Evolutionary conservation across 176 grass and related monocot species (phyloP).

Genomic region (Cocos nucifera): DNA sequence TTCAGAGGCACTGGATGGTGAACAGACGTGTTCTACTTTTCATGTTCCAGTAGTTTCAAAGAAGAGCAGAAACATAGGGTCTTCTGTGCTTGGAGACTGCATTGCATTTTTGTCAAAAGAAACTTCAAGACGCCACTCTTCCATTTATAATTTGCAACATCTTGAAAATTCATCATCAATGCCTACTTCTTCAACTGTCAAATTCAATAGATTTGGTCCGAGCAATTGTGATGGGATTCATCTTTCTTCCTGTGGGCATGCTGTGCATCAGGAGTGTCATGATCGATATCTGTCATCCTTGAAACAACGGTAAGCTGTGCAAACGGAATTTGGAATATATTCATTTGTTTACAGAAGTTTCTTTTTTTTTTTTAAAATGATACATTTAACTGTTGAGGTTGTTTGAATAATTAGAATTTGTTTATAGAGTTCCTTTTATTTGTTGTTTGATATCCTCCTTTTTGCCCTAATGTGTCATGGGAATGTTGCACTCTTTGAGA

Average conservation of each 20-base stretch:
- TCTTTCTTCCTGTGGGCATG: conserved; percentile 94
- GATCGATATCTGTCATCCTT: conserved; percentile 90
- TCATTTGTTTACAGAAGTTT: too few relatives aligned
- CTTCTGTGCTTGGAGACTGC: conserved; percentile 71
- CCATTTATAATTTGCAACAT: conserved; percentile 12
- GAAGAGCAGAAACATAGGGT: conserved; percentile 46
- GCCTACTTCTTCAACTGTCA: conserved; percentile 19
- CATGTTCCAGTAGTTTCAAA: conserved; percentile 32
- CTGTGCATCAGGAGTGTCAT: conserved; percentile 94
- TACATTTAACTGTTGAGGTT: too few relatives aligned
- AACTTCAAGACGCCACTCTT: conserved; percentile 28
- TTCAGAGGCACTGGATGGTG: conserved; percentile 25
- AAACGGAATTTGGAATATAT: too few relatives aligned
- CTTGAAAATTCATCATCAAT: conserved; percentile 33
- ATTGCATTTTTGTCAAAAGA: conserved; percentile 51
- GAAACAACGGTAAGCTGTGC: conserved; percentile 69
- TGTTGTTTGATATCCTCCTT: too few relatives aligned
- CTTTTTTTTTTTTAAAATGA: too few relatives aligned
- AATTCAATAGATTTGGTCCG: conserved; percentile 61
- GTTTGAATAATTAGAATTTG: too few relatives aligned
- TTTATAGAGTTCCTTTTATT: too few relatives aligned
- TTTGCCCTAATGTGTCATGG: too few relatives aligned
- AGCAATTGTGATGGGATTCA: conserved; percentile 89
- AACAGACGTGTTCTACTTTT: conserved; percentile 21
- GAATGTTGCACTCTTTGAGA: too few relatives aligned